These are phyloP conservation scores for Chaetomiaceae sp. DNA, from an alignment of 2,329 filamentous ascomycete species.

Conservation along the genomic window DNA sequence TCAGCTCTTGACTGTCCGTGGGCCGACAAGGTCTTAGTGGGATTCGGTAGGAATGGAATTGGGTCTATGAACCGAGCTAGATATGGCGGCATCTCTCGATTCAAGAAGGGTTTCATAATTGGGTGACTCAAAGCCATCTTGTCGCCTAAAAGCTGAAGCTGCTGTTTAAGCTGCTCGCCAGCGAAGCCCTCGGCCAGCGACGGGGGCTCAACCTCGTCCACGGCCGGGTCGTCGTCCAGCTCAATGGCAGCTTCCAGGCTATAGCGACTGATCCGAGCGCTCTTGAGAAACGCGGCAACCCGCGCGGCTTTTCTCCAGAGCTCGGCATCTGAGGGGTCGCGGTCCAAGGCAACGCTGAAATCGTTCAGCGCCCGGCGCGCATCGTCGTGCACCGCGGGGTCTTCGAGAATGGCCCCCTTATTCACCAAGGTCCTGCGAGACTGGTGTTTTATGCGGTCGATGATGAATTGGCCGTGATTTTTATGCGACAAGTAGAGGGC, in stretches of 20 bases:
- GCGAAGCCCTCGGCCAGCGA: constrained; percentile 60
- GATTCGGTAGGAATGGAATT: constrained; percentile 56
- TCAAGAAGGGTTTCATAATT: constrained; percentile 52
- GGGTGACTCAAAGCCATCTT: constrained; percentile 56
- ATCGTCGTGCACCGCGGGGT: constrained; percentile 34
- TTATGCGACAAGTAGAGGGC: constrained; percentile 92
- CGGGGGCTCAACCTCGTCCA: constrained; percentile 57
- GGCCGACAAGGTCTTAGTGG: constrained; percentile 37
- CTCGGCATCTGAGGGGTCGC: constrained; percentile 63
- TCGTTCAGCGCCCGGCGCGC: constrained; percentile 48
- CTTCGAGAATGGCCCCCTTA: constrained; percentile 32
- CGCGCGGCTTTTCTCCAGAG: constrained; percentile 58
- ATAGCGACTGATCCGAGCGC: constrained; percentile 53
- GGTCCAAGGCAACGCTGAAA: constrained; percentile 55
- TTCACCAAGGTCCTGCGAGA: constrained; percentile 31
- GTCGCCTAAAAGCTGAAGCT: constrained; percentile 51
- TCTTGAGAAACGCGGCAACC: constrained; percentile 54
- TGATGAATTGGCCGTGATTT: constrained; percentile 84
- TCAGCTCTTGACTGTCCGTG: constrained; percentile 25
- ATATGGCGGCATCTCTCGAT: constrained; percentile 45
- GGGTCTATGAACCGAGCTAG: constrained; percentile 55
- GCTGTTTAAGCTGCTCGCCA: constrained; percentile 55
- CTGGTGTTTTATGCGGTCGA: constrained; percentile 65
- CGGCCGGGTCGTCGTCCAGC: constrained; percentile 60
- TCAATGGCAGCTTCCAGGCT: constrained; percentile 63